phyloP scores from a whole-genome alignment of 2,329 filamentous ascomycete species.

The Rhynchosporium agropyri region DNA sequence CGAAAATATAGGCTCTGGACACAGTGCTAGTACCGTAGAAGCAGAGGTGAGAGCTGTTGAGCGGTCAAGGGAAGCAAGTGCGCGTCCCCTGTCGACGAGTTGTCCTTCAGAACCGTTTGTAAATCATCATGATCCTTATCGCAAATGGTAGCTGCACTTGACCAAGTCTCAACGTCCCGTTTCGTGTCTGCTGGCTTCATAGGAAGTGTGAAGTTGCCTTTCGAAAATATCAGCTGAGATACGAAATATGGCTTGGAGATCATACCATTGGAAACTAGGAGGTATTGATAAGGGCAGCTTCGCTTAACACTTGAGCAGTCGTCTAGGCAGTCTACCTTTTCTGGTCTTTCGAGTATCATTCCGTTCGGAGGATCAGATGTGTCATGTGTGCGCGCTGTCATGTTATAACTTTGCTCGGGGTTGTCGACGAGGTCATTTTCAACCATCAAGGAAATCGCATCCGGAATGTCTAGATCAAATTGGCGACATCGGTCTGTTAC shows the following conservation, averaged over 20 bases:
- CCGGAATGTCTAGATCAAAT: background rate
- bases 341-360: background rate
- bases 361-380: background rate
- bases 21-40: background rate
- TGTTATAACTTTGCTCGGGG: background rate
- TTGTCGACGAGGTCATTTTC: background rate
- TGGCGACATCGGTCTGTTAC: background rate
- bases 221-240: background rate
- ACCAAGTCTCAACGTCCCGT: background rate
- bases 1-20: too few relatives aligned
- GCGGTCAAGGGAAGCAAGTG: too few relatives aligned
- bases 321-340: background rate
- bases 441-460: background rate
- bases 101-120: background rate
- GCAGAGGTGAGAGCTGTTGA: background rate
- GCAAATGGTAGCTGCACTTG: background rate
- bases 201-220: constrained; percentile 1
- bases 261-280: constrained; percentile 12
- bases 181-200: background rate
- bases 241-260: background rate
- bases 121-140: background rate
- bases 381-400: background rate
- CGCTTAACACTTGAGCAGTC: background rate
- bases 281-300: background rate
- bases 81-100: background rate